These are phyloP conservation scores for Lunasporangiospora selenospora DNA, from an alignment of 192 early-diverging fungal genomes.

Conservation along the genomic window DNA sequence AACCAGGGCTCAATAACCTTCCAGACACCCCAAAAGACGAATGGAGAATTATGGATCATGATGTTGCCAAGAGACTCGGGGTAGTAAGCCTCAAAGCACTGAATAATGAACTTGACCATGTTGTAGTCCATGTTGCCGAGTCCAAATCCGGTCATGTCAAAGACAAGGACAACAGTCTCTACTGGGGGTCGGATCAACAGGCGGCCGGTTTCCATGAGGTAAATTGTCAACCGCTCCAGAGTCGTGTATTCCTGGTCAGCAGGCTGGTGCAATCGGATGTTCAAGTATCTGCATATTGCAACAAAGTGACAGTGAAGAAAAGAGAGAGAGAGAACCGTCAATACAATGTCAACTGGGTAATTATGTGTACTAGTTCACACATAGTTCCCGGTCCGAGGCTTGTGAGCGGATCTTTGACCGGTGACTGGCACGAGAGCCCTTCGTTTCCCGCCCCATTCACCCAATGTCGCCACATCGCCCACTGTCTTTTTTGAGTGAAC, in stretches of 20 bases:
- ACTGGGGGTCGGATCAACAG: conserved; percentile 65
- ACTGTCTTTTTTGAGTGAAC: too few species aligned
- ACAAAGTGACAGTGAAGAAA: neutral
- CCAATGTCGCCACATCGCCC: too few species aligned
- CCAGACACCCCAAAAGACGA: conserved; percentile 89
- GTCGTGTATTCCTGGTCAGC: conserved; percentile 66
- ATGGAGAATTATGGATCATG: conserved; percentile 86
- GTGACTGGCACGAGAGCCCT: too few species aligned
- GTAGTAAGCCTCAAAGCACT: conserved; percentile 87
- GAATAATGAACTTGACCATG: conserved; percentile 74
- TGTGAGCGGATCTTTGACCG: too few species aligned
- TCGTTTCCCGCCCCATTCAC: too few species aligned
- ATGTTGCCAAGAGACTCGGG: conserved; percentile 87
- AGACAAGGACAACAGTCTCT: conserved; percentile 55
- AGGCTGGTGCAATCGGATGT: conserved; percentile 55
- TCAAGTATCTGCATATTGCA: conserved; percentile 51
- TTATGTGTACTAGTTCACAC: too few species aligned
- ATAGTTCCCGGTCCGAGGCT: too few species aligned
- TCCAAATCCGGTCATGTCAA: conserved; percentile 45
- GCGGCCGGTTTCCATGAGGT: conserved; percentile 77
- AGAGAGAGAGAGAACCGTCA: too few species aligned
- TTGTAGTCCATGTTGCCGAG: conserved; percentile 49
- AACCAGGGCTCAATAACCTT: conserved; percentile 79
- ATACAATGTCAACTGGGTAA: too few species aligned
- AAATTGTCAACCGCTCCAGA: conserved; percentile 71